phyloP scores from a whole-genome alignment of 768 basidiomycete genomes.

The Kwoniella bestiolae region DNA sequence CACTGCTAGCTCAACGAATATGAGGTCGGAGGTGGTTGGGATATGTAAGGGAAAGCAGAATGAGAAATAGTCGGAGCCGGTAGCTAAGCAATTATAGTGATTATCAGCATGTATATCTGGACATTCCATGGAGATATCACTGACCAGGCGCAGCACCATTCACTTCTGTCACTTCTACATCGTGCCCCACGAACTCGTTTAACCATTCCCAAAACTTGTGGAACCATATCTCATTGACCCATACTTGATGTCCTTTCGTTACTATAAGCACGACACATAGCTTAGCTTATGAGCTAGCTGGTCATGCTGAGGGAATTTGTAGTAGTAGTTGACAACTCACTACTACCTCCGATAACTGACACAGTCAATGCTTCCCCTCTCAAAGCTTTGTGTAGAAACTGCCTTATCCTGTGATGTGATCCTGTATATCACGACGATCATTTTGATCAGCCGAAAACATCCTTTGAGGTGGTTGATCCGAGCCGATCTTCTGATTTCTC shows the following conservation, averaged over 20 bases:
- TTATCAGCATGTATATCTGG: not conserved
- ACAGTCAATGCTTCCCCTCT: constrained; percentile 48
- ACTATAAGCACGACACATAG: constrained; percentile 25
- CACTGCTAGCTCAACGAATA: constrained; percentile 56
- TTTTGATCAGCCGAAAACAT: not conserved
- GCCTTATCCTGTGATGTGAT: constrained; percentile 36
- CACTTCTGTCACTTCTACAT: constrained; percentile 30
- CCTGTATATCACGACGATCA: constrained; percentile 24
- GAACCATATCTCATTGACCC: constrained; percentile 48
- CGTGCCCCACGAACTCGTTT: constrained; percentile 31
- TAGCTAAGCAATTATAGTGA: constrained; percentile 32
- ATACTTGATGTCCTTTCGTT: constrained; percentile 52
- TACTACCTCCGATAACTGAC: constrained; percentile 51
- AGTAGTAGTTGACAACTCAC: constrained; percentile 28
- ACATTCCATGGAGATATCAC: not conserved
- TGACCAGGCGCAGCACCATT: constrained; percentile 55
- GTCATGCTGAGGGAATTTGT: not conserved
- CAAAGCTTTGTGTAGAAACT: constrained; percentile 41
- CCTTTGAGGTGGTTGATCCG: not conserved
- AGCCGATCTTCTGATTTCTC: not conserved
- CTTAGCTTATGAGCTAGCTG: not conserved
- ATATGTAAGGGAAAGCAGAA: constrained; percentile 57
- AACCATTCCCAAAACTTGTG: constrained; percentile 52
- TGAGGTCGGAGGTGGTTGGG: constrained; percentile 47
- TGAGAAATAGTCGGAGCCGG: constrained; percentile 54